Evolutionary conservation across 1,284 basidiomycete species (phyloP).

Genomic region (Ustilago sp.): DNA sequence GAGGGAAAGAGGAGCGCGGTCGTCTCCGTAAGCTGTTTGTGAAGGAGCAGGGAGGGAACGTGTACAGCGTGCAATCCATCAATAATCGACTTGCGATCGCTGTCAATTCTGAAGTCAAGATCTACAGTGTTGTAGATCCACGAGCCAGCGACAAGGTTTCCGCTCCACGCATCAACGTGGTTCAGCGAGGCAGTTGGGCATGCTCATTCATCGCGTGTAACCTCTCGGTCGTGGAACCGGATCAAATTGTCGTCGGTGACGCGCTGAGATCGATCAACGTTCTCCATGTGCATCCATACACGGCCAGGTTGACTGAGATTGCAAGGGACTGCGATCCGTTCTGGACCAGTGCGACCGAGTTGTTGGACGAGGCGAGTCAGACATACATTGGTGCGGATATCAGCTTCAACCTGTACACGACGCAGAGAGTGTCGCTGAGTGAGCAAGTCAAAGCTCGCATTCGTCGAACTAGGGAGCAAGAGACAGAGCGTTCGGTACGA

Average conservation of each 20-base stretch:
- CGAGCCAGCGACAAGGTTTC: conserved; percentile 8
- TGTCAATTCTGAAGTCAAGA: conserved; percentile 62
- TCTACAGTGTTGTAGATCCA: conserved; percentile 40
- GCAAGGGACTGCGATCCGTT: conserved; percentile 66
- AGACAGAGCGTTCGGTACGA: conserved; percentile 17
- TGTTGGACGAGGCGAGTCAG: conserved; percentile 51
- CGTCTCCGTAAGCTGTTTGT: conserved; percentile 40
- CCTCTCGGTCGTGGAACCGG: conserved; percentile 38
- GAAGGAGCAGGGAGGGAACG: conserved; percentile 57
- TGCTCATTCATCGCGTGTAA: conserved; percentile 64
- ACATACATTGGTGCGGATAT: conserved; percentile 66
- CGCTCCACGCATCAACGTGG: conserved; percentile 25
- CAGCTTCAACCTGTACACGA: conserved; percentile 65
- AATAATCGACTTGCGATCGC: conserved; percentile 50
- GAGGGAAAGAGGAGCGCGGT: conserved; percentile 33
- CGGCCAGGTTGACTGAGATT: conserved; percentile 51
- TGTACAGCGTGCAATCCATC: conserved; percentile 55
- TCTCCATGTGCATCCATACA: conserved; percentile 45
- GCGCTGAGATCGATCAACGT: conserved; percentile 65
- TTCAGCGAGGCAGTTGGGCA: conserved; percentile 57
- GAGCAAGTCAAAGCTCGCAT: conserved; percentile 41
- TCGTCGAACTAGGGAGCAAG: conserved; percentile 33
- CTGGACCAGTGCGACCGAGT: conserved; percentile 63
- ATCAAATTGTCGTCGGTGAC: conserved; percentile 63
- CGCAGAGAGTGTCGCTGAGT: conserved; percentile 49